Evolutionary conservation across 2,329 filamentous ascomycete genomes (phyloP).

Genomic region (Dactylellina sp.): DNA sequence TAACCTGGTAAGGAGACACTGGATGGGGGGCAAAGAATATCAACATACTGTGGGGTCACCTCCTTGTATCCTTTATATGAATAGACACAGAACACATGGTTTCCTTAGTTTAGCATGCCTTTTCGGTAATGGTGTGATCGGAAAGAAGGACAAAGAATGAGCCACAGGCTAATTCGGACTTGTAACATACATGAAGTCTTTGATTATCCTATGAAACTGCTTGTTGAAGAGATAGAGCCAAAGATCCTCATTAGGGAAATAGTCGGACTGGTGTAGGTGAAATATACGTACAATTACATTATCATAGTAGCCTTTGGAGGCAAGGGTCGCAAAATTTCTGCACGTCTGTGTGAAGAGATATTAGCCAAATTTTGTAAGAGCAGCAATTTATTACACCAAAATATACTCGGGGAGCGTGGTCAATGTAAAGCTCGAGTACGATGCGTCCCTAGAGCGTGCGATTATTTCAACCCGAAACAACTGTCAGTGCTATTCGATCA

Average conservation of each 20-base stretch:
- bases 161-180: neutral
- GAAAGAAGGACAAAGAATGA: neutral
- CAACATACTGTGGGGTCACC: constrained; percentile 81
- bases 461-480: neutral
- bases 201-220: constrained; percentile 89
- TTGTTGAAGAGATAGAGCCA: too few species aligned
- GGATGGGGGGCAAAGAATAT: too few species aligned
- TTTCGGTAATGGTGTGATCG: neutral
- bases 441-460: constrained; percentile 75
- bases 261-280: neutral
- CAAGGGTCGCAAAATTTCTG: constrained; percentile 86
- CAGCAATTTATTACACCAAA: neutral
- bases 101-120: neutral
- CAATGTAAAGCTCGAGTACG: constrained; percentile 86
- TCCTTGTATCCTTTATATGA: constrained; percentile 68
- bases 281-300: constrained; percentile 68
- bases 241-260: constrained; percentile 30
- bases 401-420: constrained; percentile 80
- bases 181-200: constrained; percentile 78
- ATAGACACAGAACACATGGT: neutral
- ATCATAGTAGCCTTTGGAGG: constrained; percentile 87
- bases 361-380: neutral
- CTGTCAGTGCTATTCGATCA: neutral
- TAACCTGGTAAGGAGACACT: too few species aligned
- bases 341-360: constrained; percentile 71